Base-by-base conservation (phyloP, 1,139 yeast genomes). In the Protomyces arabidopsidicola region DNA sequence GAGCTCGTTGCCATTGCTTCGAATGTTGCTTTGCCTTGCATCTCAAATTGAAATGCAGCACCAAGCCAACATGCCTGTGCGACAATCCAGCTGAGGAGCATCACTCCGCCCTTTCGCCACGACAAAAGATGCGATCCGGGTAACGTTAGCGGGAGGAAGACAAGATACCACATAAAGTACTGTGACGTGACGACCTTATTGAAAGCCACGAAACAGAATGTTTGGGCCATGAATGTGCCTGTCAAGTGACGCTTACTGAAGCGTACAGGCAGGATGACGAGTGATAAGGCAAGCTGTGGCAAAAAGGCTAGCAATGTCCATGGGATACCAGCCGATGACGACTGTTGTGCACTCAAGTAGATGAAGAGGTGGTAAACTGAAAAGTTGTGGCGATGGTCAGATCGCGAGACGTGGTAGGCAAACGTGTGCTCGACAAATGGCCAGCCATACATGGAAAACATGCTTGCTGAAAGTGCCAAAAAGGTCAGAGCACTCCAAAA, bases 361-460 rank as follows among this genome's bases (percentile, higher is more conserved):
- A 93, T 77, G 38, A 85, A 78, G 20, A 90, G 78, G 71, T 93
- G 89, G 80, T 91, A 93, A 1, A 91, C 81, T 1, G 97, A 89
- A 72, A 93, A 93, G 74, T 93, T 93, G 75, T 93, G 98, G 62
- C 98, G 84, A 74, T 93, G 98, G 73, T 93, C 98, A 14, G 90
- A 75, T 66, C 98, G 79, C 3, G 83, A 79, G 59, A 93, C 76
- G 73, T 93, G 98, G 73, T 93, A 93, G 12, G 90, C 72, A 73
- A 89, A 90, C 0, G 97, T 82, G 70, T 91, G 86, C 59, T 83
- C 79, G n/a, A 93, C 68, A 72, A 52, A 63, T 6, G 59, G 55
- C 55, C 45, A 10, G 36, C 63, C 65, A 51, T 65, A 65, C 36
- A 45, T 34, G 36, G 50, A 18, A 35, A 55, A 66, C 67, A 66